Evolutionary conservation across 495 filamentous ascomycete species (phyloP).

Genomic region (Penicillium bialowiezense): DNA sequence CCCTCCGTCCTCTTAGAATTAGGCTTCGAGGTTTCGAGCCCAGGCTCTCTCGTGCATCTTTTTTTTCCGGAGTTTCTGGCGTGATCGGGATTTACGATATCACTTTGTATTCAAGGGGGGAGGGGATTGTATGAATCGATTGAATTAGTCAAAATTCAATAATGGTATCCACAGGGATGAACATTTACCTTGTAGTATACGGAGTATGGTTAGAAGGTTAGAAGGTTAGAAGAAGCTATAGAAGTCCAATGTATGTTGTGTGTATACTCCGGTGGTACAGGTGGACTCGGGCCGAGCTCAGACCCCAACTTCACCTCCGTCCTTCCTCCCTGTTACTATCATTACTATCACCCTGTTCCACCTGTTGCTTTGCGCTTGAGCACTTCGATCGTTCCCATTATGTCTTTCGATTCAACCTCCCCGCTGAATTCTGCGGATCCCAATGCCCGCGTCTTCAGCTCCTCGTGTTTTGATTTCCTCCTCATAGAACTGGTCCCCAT

Average conservation of each 20-base stretch:
- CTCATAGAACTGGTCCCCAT: conserved; percentile 96
- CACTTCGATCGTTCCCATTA: conserved; percentile 27
- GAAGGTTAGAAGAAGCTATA: no score
- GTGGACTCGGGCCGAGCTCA: neutral
- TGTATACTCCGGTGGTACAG: no score
- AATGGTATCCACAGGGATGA: no score
- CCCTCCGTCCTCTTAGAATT: conserved; percentile 11
- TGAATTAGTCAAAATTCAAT: neutral
- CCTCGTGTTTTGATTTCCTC: conserved; percentile 85
- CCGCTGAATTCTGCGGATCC: conserved; percentile 72
- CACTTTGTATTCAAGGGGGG: neutral
- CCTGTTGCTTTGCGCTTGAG: no score
- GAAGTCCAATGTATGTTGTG: no score
- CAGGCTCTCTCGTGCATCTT: conserved; percentile 13
- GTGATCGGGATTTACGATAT: conserved; percentile 5
- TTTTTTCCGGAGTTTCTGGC: conserved; percentile 24
- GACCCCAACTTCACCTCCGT: neutral
- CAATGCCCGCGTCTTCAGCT: conserved; percentile 69
- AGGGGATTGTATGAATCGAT: neutral
- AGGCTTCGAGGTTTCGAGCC: neutral
- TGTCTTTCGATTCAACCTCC: conserved; percentile 75
- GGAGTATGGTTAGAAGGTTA: no score
- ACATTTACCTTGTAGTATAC: no score
- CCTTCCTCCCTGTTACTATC: neutral
- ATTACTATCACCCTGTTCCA: no score